phyloP scores from a whole-genome alignment of 1,139 yeast species.

The Zygosaccharomyces pseudobailii region DNA sequence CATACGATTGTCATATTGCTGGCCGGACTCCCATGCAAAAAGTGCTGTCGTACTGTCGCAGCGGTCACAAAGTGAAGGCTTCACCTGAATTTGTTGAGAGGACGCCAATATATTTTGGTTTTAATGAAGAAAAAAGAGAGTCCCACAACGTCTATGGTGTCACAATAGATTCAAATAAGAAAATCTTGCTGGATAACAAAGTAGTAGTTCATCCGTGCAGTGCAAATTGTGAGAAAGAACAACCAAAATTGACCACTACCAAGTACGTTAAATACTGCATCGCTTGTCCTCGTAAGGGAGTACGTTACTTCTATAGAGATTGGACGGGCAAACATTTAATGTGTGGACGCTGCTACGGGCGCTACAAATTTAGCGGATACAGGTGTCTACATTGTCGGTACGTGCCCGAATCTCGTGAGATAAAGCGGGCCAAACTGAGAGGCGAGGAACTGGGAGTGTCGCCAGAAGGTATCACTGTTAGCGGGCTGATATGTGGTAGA shows the following conservation, averaged over 20 bases:
- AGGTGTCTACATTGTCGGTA: slow-evolving; percentile 24
- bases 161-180: slow-evolving; percentile 14
- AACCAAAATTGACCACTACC: slow-evolving; percentile 13
- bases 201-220: slow-evolving; percentile 18
- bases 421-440: slow-evolving; percentile 15
- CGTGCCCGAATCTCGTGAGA: slow-evolving; percentile 27
- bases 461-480: slow-evolving; percentile 16
- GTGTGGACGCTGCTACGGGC: slow-evolving; percentile 26
- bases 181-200: slow-evolving; percentile 21
- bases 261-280: slow-evolving; percentile 21
- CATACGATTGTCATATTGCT: slow-evolving; percentile 24
- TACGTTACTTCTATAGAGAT: slow-evolving; percentile 23
- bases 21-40: slow-evolving; percentile 24
- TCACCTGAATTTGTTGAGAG: slow-evolving; percentile 15
- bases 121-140: slow-evolving; percentile 17
- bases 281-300: slow-evolving; percentile 26
- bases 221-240: slow-evolving; percentile 19
- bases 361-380: slow-evolving; percentile 25
- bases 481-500: slow-evolving; percentile 19
- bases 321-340: slow-evolving; percentile 25
- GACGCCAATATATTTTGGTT: slow-evolving; percentile 23
- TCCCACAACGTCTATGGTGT: slow-evolving; percentile 19
- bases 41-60: slow-evolving; percentile 23
- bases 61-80: slow-evolving; percentile 21
- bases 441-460: slow-evolving; percentile 15